phyloP scores from a whole-genome alignment of 768 basidiomycete species.

The Lactarius sanguifluus region DNA sequence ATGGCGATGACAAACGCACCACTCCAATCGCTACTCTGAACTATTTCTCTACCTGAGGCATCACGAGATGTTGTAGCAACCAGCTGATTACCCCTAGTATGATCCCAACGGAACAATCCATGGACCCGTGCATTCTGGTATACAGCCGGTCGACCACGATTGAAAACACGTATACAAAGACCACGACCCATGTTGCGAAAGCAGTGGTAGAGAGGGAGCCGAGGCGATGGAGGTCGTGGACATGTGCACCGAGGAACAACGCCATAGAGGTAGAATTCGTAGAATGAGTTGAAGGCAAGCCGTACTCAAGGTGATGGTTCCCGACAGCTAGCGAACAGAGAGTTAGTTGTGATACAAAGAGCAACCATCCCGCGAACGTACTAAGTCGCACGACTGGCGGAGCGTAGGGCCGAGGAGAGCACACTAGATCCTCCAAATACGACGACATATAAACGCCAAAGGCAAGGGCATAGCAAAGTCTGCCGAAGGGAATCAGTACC shows the following conservation, averaged over 20 bases:
- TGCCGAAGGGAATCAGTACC: constrained; percentile 35
- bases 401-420: constrained; percentile 85
- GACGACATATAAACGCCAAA: constrained; percentile 87
- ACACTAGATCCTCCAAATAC: constrained; percentile 85
- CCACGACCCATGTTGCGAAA: constrained; percentile 42
- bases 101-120: constrained; percentile 66
- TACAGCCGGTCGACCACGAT: constrained; percentile 83
- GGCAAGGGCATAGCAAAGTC: constrained; percentile 67
- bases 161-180: constrained; percentile 59
- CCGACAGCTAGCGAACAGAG: constrained; percentile 57
- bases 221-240: constrained; percentile 49
- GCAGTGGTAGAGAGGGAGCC: constrained; percentile 45
- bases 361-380: constrained; percentile 40
- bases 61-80: constrained; percentile 42
- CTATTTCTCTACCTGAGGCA: constrained; percentile 45
- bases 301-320: constrained; percentile 84
- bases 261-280: constrained; percentile 91
- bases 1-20: constrained; percentile 33
- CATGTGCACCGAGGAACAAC: constrained; percentile 65
- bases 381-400: constrained; percentile 91
- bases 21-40: constrained; percentile 40
- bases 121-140: constrained; percentile 86
- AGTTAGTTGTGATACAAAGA: neutral
- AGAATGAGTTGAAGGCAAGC: constrained; percentile 94
- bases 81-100: constrained; percentile 47